Conservation (phyloP, 495 filamentous ascomycete species). For the Jackrogersella minutella region DNA sequence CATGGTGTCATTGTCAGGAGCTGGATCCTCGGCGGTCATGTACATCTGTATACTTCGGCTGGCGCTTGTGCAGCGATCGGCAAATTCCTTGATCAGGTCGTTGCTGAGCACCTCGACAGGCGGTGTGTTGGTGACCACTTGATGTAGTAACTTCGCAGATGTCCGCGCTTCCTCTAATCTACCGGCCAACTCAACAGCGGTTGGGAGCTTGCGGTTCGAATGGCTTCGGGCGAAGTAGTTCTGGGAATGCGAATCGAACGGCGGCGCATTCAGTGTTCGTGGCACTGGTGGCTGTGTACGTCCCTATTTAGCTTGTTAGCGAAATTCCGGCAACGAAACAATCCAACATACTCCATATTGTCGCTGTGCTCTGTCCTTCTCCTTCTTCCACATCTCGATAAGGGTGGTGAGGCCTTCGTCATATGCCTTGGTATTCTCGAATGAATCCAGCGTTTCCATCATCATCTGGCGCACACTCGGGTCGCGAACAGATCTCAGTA, state of each 20-base stretch:
- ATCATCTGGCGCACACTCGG: constrained; percentile 77
- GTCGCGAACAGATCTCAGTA: constrained; percentile 76
- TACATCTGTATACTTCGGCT: constrained; percentile 81
- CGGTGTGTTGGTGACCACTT: constrained; percentile 86
- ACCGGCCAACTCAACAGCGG: constrained; percentile 79
- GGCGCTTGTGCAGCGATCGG: constrained; percentile 83
- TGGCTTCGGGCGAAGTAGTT: constrained; percentile 56
- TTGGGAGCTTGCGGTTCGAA: constrained; percentile 64
- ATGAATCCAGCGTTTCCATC: constrained; percentile 80
- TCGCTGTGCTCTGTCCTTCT: constrained; percentile 70
- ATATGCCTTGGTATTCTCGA: constrained; percentile 70
- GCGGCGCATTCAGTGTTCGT: constrained; percentile 33
- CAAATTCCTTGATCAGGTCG: constrained; percentile 92
- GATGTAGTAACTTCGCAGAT: constrained; percentile 86
- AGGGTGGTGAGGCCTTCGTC: constrained; percentile 75
- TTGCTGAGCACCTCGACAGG: constrained; percentile 76
- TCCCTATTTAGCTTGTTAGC: constrained; percentile 33
- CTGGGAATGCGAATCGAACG: constrained; percentile 43
- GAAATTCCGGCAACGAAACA: neutral
- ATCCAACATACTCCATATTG: constrained; percentile 48
- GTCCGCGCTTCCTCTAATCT: constrained; percentile 90
- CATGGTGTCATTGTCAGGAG: constrained; percentile 91
- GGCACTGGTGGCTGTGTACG: constrained; percentile 35
- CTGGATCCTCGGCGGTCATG: constrained; percentile 77
- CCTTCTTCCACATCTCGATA: constrained; percentile 87